Percentiles rank a stretch among this genome's conserved stretches.
Evolutionary conservation across 2,329 filamentous ascomycete genomes (phyloP).

Genomic region (Phialophora chinensis): DNA sequence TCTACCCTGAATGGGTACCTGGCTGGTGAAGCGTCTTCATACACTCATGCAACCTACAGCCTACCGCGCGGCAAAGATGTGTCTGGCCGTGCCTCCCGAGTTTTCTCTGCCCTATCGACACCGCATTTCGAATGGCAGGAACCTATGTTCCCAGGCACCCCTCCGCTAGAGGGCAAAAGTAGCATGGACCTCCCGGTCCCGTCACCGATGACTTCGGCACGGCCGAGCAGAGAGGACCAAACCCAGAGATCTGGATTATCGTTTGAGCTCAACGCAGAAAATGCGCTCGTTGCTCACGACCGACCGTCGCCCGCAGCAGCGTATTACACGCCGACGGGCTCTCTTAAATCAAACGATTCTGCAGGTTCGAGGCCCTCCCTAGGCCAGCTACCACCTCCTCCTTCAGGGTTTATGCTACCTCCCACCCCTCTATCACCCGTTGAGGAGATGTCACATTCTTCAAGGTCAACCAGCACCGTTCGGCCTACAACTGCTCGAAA

Average conservation of each 20-base stretch:
- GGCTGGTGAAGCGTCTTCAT: slow-evolving; percentile 64
- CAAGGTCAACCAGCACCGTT: slow-evolving; percentile 69
- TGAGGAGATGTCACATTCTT: slow-evolving; percentile 60
- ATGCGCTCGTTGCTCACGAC: slow-evolving; percentile 10
- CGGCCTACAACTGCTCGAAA: slow-evolving; percentile 46
- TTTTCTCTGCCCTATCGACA: slow-evolving; percentile 62
- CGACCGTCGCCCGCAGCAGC: slow-evolving; percentile 22
- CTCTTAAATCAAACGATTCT: slow-evolving; percentile 27
- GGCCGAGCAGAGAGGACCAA: slow-evolving; percentile 33
- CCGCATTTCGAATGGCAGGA: slow-evolving; percentile 70
- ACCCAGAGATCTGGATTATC: slow-evolving; percentile 31
- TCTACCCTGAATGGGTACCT: slow-evolving; percentile 34
- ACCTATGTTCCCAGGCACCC: slow-evolving; percentile 53
- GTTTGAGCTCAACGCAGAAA: slow-evolving; percentile 35
- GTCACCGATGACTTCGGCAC: slow-evolving; percentile 28
- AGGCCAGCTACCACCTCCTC: slow-evolving; percentile 18
- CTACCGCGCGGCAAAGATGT: slow-evolving; percentile 82
- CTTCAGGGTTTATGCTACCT: slow-evolving; percentile 21
- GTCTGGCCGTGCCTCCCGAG: slow-evolving; percentile 67
- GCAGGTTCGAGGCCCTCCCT: slow-evolving; percentile 24
- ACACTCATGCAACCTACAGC: slow-evolving; percentile 83
- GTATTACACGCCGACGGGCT: slow-evolving; percentile 30
- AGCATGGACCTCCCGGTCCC: slow-evolving; percentile 28
- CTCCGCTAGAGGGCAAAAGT: slow-evolving; percentile 40
- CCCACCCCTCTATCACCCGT: slow-evolving; percentile 39